These are phyloP conservation scores for Sporisorium graminicola DNA, from an alignment of 1,284 basidiomycete species.

Conservation along the genomic window DNA sequence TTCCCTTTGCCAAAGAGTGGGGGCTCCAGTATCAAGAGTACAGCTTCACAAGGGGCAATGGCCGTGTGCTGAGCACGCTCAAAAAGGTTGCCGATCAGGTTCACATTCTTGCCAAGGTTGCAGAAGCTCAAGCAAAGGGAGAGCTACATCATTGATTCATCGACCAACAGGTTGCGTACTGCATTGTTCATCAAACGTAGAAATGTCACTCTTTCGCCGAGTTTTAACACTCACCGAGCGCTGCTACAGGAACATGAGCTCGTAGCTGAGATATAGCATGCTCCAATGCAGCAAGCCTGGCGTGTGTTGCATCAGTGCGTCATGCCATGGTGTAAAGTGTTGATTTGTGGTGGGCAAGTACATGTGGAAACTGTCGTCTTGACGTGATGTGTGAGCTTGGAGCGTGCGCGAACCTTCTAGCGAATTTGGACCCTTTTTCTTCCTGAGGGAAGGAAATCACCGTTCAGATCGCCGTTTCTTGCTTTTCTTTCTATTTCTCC, in stretches of 20 bases:
- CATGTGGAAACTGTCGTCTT: too few relatives aligned
- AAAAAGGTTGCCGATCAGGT: constrained; percentile 85
- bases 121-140: constrained; percentile 71
- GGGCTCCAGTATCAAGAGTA: constrained; percentile 84
- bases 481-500: background rate
- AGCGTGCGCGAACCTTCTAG: constrained; percentile 14
- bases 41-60: constrained; percentile 86
- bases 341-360: too few relatives aligned
- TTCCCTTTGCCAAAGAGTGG: constrained; percentile 77
- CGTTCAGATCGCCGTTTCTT: constrained; percentile 10
- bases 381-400: background rate
- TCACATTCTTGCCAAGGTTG: constrained; percentile 76
- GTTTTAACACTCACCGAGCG: too few relatives aligned
- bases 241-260: too few relatives aligned
- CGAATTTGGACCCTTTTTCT: constrained; percentile 11
- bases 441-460: constrained; percentile 1
- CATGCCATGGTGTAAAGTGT: too few relatives aligned
- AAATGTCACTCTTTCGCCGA: background rate
- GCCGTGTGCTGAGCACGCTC: constrained; percentile 81
- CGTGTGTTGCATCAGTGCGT: too few relatives aligned
- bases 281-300: too few relatives aligned
- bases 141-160: constrained; percentile 59
- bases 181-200: background rate
- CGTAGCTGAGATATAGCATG: too few relatives aligned
- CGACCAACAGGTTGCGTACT: too few relatives aligned